Percentiles rank a stretch among this genome's conserved stretches.
phyloP scores from a whole-genome alignment of 352 stramenopile genomes.

The Thalassiosira oceanica region DNA sequence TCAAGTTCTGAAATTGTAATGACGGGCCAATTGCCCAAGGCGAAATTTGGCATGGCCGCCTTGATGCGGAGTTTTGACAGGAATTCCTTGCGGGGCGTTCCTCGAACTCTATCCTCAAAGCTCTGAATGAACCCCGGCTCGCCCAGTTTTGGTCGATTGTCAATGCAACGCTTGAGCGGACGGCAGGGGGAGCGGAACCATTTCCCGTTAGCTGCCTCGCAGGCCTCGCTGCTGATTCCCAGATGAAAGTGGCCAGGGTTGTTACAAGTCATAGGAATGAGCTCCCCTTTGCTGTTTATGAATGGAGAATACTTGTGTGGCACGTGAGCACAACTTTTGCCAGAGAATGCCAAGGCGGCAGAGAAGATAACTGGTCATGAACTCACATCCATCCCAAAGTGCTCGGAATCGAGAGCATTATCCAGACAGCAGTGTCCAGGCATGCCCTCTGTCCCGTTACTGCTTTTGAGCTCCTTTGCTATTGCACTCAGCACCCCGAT shows the following conservation, averaged over 20 bases:
- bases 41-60: too few species aligned
- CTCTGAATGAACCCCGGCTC: too few species aligned
- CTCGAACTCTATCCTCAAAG: too few species aligned
- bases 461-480: not conserved
- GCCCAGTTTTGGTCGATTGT: slow-evolving; percentile 8
- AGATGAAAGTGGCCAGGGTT: slow-evolving; percentile 2
- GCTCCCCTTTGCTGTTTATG: too few species aligned
- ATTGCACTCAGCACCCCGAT: not conserved
- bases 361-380: not conserved
- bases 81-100: too few species aligned
- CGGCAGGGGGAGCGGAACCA: slow-evolving; percentile 9
- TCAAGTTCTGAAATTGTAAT: too few species aligned
- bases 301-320: too few species aligned
- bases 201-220: not conserved
- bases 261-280: slow-evolving; percentile 3
- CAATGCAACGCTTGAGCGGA: slow-evolving; percentile 9
- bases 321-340: too few species aligned
- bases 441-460: slow-evolving; percentile 1
- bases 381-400: slow-evolving; percentile 4
- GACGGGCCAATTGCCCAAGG: too few species aligned
- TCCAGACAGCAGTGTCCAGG: slow-evolving; percentile 11
- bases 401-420: slow-evolving; percentile 2
- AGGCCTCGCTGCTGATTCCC: slow-evolving; percentile 1
- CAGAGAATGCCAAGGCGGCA: too few species aligned
- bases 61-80: too few species aligned